Evolutionary conservation across 1,284 basidiomycete species (phyloP).

Genomic region (Peniophora sp.): DNA sequence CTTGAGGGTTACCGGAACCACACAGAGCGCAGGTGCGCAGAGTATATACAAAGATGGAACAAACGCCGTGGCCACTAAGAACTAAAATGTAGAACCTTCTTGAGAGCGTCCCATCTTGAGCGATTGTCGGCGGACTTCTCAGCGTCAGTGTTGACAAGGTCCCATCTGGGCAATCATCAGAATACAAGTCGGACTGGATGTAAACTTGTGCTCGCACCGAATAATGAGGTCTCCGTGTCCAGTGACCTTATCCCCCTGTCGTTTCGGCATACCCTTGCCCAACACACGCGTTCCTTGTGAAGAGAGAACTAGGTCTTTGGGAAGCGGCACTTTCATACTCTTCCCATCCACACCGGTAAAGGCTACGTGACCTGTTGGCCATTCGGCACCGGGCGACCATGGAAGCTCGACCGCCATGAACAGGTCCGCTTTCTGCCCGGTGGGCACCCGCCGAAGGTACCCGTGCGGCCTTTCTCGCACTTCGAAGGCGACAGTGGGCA

Average conservation of each 20-base stretch:
- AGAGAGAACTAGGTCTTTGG: conserved; percentile 56
- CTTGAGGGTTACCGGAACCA: too few species aligned
- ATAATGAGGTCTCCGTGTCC: conserved; percentile 76
- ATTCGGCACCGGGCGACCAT: conserved; percentile 37
- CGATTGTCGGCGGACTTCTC: not conserved
- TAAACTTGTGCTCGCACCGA: conserved; percentile 54
- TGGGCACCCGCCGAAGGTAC: conserved; percentile 56
- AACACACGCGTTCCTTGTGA: conserved; percentile 57
- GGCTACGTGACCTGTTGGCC: conserved; percentile 38
- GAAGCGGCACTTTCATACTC: conserved; percentile 52
- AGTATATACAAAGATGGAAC: not conserved
- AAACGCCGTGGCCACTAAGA: not conserved
- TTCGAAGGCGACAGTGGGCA: conserved; percentile 75
- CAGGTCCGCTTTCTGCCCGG: conserved; percentile 50
- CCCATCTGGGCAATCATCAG: not conserved
- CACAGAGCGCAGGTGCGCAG: too few species aligned
- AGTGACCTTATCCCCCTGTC: conserved; percentile 48
- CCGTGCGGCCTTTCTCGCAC: conserved; percentile 71
- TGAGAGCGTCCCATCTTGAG: not conserved
- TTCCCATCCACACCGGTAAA: conserved; percentile 69
- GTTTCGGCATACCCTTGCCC: conserved; percentile 81
- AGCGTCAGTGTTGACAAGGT: not conserved
- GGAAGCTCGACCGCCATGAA: conserved; percentile 61
- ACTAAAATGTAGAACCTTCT: not conserved
- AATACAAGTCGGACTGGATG: not conserved